Evolutionary conservation across 495 filamentous ascomycete species (phyloP).

Genomic region (Neohortaea acidophila): DNA sequence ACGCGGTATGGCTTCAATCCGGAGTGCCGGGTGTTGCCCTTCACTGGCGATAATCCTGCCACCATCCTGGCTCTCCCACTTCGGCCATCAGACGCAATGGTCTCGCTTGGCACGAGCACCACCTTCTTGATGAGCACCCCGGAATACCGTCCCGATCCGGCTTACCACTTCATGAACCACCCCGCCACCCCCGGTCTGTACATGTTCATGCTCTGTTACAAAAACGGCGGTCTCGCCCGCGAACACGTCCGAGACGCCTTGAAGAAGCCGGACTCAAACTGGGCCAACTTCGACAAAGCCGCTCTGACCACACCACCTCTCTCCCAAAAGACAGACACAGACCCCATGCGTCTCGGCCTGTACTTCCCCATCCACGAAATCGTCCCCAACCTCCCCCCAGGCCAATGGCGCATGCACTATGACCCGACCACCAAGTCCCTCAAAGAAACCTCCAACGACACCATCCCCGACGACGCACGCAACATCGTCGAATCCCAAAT

Average conservation of each 20-base stretch:
- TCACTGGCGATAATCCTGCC: constrained; percentile 91
- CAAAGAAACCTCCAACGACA: constrained; percentile 2
- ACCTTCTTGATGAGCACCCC: constrained; percentile 95
- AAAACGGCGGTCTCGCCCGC: constrained; percentile 87
- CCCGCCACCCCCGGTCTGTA: constrained; percentile 30
- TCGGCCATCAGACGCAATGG: constrained; percentile 74
- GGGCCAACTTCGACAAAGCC: constrained; percentile 62
- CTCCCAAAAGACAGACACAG: constrained; percentile 36
- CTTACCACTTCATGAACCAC: constrained; percentile 38
- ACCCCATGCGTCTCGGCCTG: constrained; percentile 64
- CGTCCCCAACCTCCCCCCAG: constrained; percentile 70
- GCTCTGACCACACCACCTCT: constrained; percentile 51
- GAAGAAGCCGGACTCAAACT: constrained; percentile 39
- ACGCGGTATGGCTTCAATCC: constrained; percentile 59
- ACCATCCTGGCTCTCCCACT: constrained; percentile 86
- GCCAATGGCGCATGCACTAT: constrained; percentile 73
- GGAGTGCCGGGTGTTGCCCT: constrained; percentile 62
- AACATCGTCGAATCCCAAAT: constrained; percentile 89
- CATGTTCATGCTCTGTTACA: constrained; percentile 99
- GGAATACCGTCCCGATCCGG: constrained; percentile 70
- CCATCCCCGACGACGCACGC: constrained; percentile 53
- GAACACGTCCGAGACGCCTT: constrained; percentile 69
- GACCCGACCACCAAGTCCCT: constrained; percentile 30
- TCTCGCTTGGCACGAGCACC: constrained; percentile 85
- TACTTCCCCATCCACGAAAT: constrained; percentile 94